Evolutionary conservation across 192 early-diverging fungal species (phyloP), one percentile per base, ranked within the genome.

Genomic region (Coemansia sp.): DNA sequence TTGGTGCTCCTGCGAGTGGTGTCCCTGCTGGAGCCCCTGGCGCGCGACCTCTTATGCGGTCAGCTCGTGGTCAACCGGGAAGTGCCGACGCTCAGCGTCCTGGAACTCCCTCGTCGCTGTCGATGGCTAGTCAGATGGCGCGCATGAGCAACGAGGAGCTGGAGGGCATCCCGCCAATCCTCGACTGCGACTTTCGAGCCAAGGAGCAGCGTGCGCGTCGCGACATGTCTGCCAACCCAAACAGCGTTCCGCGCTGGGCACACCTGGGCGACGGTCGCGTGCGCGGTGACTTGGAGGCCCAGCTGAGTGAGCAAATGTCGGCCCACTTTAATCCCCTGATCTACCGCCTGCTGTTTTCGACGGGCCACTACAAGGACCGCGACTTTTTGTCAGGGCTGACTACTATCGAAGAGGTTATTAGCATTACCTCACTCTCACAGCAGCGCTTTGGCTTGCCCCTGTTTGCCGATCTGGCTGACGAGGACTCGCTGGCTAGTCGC

Each of bases 291-390:
- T 66, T 79, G 27, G 82, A 84, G 29, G 60, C 20, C 34, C 82
- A 84, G 72, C 78, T 97, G 24, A 67, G 68, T 8, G 88, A 87
- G 51, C 91, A 95, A 63, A 89, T 80, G 46, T 84, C 88, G 10
- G 72, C 66, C 15, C 85, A 94, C 61, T 67, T 97, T 24, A 86
- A 79, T 47, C 78, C 89, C 8, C 74, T 84, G 24, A 66, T 97
- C 15, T 71, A 79, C 61, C 74, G 77, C 20, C 76, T 86, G 10
- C 73, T 96, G 75, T 97, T 96, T 63, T 91, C 90, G 64, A 89
- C 81, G 0, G 91, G 93, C 54, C 94, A 95, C 70, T 93, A 97
- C 86, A 93, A 93, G 76, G 95, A 97, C 68, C 89, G 91, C 63
- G 93, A 93, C 71, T 88, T 86, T 68, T 65, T 97, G 63, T 73